Evolutionary conservation across 768 basidiomycete genomes (phyloP).

Genomic region (Leccinum barrowsii): DNA sequence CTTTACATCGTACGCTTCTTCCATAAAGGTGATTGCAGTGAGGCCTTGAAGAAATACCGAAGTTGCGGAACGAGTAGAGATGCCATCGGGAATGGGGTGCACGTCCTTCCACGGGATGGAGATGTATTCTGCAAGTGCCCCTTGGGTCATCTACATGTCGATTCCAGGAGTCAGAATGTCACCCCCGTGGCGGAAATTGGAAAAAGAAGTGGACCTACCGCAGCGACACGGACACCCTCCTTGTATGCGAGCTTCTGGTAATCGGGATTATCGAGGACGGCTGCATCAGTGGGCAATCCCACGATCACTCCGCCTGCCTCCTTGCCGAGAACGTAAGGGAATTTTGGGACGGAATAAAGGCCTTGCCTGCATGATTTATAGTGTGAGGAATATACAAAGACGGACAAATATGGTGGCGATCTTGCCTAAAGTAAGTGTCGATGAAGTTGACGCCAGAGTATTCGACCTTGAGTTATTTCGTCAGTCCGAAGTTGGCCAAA

Average conservation of each 20-base stretch:
- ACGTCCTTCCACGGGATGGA: slow-evolving; percentile 60
- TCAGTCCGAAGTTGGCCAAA: neutral
- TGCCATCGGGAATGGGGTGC: slow-evolving; percentile 57
- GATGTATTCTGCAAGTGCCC: slow-evolving; percentile 69
- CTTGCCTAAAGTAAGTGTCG: slow-evolving; percentile 76
- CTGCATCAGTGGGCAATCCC: slow-evolving; percentile 63
- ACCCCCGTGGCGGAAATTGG: neutral
- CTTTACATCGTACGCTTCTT: slow-evolving; percentile 83
- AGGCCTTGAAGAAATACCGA: slow-evolving; percentile 71
- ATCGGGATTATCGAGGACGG: slow-evolving; percentile 54
- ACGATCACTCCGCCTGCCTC: slow-evolving; percentile 79
- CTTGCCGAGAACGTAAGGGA: slow-evolving; percentile 70
- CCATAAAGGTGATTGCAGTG: slow-evolving; percentile 73
- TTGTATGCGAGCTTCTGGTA: slow-evolving; percentile 63
- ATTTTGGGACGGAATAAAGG: slow-evolving; percentile 52
- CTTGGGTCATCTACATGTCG: slow-evolving; percentile 39
- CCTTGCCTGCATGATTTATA: slow-evolving; percentile 43
- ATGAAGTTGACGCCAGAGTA: slow-evolving; percentile 87
- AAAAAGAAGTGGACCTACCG: slow-evolving; percentile 37
- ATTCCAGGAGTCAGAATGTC: neutral
- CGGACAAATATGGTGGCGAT: neutral
- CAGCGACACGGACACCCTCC: slow-evolving; percentile 68
- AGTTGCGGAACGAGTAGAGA: slow-evolving; percentile 62
- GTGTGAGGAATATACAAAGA: neutral
- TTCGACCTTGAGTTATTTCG: slow-evolving; percentile 47